Percentiles rank a stretch among this genome's conserved stretches.
phyloP scores from a whole-genome alignment of 169 alveolate species.

The Eimeria necatrix region DNA sequence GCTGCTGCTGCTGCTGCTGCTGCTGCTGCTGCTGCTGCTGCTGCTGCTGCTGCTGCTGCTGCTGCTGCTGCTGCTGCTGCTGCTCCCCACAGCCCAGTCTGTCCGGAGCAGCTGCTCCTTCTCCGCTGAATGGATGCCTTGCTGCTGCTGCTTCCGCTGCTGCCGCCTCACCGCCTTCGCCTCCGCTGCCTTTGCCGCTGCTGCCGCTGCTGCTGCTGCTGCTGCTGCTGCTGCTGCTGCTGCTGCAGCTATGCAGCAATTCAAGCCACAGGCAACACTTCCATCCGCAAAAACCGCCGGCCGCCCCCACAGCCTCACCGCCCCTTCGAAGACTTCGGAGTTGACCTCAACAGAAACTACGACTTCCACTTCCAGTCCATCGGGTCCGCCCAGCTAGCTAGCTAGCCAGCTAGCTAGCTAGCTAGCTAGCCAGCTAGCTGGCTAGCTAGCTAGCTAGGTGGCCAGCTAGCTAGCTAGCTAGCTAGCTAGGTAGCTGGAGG shows the following conservation, averaged over 20 bases:
- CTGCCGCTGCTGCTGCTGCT: neutral
- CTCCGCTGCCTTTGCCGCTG: neutral
- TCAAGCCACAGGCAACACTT: neutral
- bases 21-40: neutral
- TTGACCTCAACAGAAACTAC: constrained; percentile 57
- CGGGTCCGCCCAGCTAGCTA: neutral
- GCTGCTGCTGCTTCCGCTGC: neutral
- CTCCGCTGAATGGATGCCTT: neutral
- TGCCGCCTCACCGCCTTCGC: neutral
- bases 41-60: constrained; percentile 9
- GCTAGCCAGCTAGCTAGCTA: too few species aligned
- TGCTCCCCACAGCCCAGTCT: neutral
- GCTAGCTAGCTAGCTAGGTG: too few species aligned
- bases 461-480: too few species aligned
- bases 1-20: neutral
- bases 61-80: neutral
- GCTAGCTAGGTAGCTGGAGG: too few species aligned
- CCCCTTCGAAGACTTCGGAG: constrained; percentile 2
- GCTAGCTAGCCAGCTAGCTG: too few species aligned
- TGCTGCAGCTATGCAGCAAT: constrained; percentile 7
- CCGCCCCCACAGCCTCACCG: neutral
- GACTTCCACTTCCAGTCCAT: constrained; percentile 12
- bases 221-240: constrained; percentile 4
- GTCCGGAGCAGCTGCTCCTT: neutral
- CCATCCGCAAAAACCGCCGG: constrained; percentile 38